phyloP scores from a whole-genome alignment of 2,329 filamentous ascomycete genomes.

The Pseudonectria foliicola region DNA sequence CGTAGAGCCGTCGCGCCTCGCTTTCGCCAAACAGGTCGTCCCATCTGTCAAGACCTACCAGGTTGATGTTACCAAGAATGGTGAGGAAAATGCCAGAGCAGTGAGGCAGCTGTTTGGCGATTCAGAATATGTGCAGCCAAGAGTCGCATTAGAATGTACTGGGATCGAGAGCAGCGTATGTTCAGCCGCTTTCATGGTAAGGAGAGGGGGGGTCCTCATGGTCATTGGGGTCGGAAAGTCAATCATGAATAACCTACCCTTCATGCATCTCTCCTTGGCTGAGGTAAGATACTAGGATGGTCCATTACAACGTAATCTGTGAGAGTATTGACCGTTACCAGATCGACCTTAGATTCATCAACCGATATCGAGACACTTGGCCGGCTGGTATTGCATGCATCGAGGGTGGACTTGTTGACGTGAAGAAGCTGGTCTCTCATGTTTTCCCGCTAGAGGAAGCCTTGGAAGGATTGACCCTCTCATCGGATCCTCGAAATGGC shows the following conservation, averaged over 20 bases:
- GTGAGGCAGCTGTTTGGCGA: conserved; percentile 48
- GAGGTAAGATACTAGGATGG: too few species aligned
- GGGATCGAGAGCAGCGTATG: conserved; percentile 57
- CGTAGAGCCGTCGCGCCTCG: conserved; percentile 47
- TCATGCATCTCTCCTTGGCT: conserved; percentile 58
- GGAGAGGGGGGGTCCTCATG: conserved; percentile 53
- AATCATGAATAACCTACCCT: conserved; percentile 58
- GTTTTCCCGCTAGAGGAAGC: conserved; percentile 55
- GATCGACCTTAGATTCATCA: conserved; percentile 64
- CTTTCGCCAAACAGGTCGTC: conserved; percentile 51
- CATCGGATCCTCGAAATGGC: conserved; percentile 27
- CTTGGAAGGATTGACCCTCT: conserved; percentile 37
- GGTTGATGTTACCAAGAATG: conserved; percentile 37
- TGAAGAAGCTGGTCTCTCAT: conserved; percentile 55
- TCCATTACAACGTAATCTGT: too few species aligned
- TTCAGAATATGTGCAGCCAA: conserved; percentile 49
- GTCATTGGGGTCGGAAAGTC: conserved; percentile 57
- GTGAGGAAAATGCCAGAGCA: conserved; percentile 41
- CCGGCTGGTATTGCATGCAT: conserved; percentile 56
- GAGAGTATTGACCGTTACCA: conserved; percentile 4
- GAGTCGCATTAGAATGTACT: conserved; percentile 57
- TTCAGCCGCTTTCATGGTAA: conserved; percentile 49
- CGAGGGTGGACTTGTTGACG: conserved; percentile 50
- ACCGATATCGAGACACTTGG: conserved; percentile 65
- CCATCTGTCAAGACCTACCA: conserved; percentile 48